These are phyloP conservation scores for Backusella westeae DNA, from an alignment of 192 early-diverging fungal species.

Conservation along the genomic window DNA sequence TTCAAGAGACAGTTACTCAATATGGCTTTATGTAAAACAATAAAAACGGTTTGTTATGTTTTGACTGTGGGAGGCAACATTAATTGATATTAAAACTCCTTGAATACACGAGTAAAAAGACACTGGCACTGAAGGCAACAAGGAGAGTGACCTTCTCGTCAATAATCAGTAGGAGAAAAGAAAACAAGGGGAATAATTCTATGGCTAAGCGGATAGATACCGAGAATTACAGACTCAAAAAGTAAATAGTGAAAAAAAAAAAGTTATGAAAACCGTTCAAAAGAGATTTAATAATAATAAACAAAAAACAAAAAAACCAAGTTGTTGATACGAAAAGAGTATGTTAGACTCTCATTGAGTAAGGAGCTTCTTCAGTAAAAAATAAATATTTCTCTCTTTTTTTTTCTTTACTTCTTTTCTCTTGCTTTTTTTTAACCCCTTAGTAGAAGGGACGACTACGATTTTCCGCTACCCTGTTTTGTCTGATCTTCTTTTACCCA, in stretches of 20 bases:
- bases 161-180: not conserved
- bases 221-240: not conserved
- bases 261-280: too few species aligned
- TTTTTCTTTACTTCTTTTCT: not conserved
- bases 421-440: not conserved
- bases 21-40: not conserved
- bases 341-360: not conserved
- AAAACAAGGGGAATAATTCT: not conserved
- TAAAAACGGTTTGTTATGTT: not conserved
- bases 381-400: not conserved
- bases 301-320: not conserved
- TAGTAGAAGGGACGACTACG: not conserved
- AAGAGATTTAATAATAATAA: not conserved
- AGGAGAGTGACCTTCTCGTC: not conserved
- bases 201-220: not conserved
- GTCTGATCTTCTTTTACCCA: not conserved
- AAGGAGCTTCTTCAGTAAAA: not conserved
- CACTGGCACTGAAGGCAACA: not conserved
- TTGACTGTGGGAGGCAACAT: not conserved
- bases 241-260: not conserved
- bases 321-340: not conserved
- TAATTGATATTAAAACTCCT: conserved; percentile 3
- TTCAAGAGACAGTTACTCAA: not conserved
- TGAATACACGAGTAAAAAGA: not conserved
- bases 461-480: not conserved